These are phyloP conservation scores for Euphorbia tirucalli DNA, from an alignment of 345 rosid species.

Conservation along the genomic window DNA sequence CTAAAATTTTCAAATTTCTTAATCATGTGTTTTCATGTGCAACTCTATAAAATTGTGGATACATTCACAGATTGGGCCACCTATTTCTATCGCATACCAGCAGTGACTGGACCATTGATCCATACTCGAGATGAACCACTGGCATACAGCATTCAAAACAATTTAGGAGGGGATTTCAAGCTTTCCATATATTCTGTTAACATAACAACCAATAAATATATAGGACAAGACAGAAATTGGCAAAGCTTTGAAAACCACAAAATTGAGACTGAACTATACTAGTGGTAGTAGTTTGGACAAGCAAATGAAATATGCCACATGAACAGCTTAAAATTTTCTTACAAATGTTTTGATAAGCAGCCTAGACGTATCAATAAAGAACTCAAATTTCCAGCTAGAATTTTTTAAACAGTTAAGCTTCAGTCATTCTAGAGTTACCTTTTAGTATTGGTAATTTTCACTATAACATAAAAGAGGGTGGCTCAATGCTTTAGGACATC, in stretches of 20 bases:
- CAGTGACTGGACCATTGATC: not conserved
- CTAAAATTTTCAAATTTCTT: no score
- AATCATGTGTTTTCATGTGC: not conserved
- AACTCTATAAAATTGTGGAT: not conserved
- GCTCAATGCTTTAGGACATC: not conserved
- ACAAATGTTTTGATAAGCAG: not conserved
- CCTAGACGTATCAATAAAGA: not conserved
- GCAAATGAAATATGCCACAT: not conserved
- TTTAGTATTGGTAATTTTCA: not conserved
- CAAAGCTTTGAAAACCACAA: not conserved
- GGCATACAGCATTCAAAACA: not conserved
- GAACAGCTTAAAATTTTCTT: not conserved
- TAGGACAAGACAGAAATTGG: not conserved
- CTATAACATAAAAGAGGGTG: not conserved
- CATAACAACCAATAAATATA: not conserved
- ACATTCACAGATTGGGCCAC: not conserved
- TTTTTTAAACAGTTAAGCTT: not conserved
- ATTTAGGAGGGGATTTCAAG: no score
- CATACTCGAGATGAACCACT: not conserved
- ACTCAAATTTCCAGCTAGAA: not conserved
- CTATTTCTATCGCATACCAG: slow-evolving; percentile 5
- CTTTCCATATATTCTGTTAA: not conserved
- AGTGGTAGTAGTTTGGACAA: not conserved
- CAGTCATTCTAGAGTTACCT: not conserved
- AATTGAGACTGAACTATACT: not conserved